These are phyloP conservation scores for Drechslerella coelobrocha DNA, from an alignment of 2,329 filamentous ascomycete species.

Conservation along the genomic window DNA sequence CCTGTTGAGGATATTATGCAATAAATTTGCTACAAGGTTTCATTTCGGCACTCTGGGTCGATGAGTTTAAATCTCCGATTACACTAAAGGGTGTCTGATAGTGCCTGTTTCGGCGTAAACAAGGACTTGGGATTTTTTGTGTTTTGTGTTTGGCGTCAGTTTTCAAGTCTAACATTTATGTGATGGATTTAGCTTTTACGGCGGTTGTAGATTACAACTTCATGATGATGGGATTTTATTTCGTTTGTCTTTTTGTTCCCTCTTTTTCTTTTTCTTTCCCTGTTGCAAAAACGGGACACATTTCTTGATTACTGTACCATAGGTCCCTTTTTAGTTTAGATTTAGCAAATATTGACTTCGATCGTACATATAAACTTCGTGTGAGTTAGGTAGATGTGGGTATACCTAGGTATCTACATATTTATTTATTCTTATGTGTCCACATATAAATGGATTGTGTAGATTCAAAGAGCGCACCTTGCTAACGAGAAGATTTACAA, in stretches of 20 bases:
- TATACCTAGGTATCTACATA: background rate
- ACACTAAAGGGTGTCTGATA: background rate
- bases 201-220: background rate
- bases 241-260: background rate
- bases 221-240: background rate
- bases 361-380: too few species aligned
- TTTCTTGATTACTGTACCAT: background rate
- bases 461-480: background rate
- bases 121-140: background rate
- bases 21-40: too few species aligned
- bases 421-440: background rate
- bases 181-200: background rate
- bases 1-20: too few species aligned
- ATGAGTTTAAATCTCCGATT: too few species aligned
- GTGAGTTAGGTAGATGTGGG: too few species aligned
- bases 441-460: background rate
- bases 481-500: background rate
- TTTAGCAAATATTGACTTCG: background rate
- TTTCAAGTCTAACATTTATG: background rate
- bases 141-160: background rate
- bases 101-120: background rate
- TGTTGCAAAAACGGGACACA: background rate
- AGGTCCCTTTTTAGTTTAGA: background rate
- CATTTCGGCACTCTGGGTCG: too few species aligned
- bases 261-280: background rate